Evolutionary conservation across 1,139 yeast species (phyloP), one percentile per base, ranked within the genome.

Genomic region (Pichia inconspicua): DNA sequence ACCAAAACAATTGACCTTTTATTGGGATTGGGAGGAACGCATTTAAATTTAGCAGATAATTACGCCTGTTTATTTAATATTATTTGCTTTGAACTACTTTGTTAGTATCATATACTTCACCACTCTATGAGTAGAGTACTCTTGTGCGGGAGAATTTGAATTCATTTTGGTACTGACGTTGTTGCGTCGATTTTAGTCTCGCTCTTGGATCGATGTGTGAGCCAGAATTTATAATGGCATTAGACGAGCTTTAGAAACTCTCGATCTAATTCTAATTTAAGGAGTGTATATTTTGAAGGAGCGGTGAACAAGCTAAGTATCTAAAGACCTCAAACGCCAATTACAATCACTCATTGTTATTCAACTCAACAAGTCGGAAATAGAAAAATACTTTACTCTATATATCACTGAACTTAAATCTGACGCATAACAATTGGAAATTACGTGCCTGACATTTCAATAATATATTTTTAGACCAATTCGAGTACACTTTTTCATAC

Each of bases 21-120:
- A 59, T 47, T 61, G 65, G 65, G 57, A 60, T 42, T 61, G 64
- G 63, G 32, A 46, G 25, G 48, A 48, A 11, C 43, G 51, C 32
- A 17, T 38, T 38, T 36, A 42, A 25, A 17, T 17, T 17, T 2
- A 17, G 2, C 19, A 17, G 19, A 17, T 17, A 17, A 17, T 17
- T 17, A 17, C 19, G 19, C 19, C 19, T 17, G 19, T 17, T 17
- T 17, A 17, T 11, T 27, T 27, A 9, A 27, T 27, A 12, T 12
- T 1, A 14, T 30, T 14, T 30, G 10, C 12, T 30, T 10, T 30
- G 11, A 5, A 27, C 30, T 27, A 27, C 30, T 27, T 27, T 9
- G 11, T 9, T 27, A 27, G 9, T 27, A 2, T 27, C 30, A 22
- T 22, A 22, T 5, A 5, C 22, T 22, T 22, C 5, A 22, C 22